Evolutionary conservation across 805 yeast genomes (phyloP), one percentile per base, ranked within the genome.

Genomic region (Metschnikowia continentalis): DNA sequence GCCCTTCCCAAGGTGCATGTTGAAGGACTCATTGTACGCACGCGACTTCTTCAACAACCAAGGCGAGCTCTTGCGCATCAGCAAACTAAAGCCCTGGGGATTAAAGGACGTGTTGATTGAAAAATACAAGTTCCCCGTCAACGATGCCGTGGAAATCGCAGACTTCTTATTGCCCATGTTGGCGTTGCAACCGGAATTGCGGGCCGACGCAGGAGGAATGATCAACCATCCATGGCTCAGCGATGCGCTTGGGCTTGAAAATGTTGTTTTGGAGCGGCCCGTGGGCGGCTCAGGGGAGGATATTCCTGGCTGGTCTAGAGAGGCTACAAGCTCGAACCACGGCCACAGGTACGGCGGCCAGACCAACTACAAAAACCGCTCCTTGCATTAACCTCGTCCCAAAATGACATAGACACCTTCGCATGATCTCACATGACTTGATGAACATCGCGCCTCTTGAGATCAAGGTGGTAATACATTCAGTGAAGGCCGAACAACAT

Each of bases 121-220:
- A 42, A 77, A 77, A 57, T 82, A 78, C 61, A 77, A 77, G 57
- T 71, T 80, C 52, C 67, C 80, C 32, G 79, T 77, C 22, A 71
- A 72, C 11, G 94, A 88, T 49, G 90, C 97, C 3, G 74, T 77
- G 39, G 86, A 82, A 50, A 78, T 94, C 41, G 69, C 91, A 7
- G 89, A 83, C 58, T 90, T 94, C 61, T 69, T 94, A 54, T 65
- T 79, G 42, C 97, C 97, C 7, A 89, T 94, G 96, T 74, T 94
- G 42, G 66, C 76, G 19, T 68, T 89, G 19, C 88, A 86, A 64
- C 98, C 99, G 1, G 84, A 80, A 52, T 67, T 70, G 49, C 77
- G 99, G 57, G 92, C 92, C 13, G 99, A 94, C 71, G 98, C 98
- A 1, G 99, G 98, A 17, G 97, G 97, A 3, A 79, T 90, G 83